Conservation (phyloP, 192 early-diverging fungal genomes). For the Coemansia sp. region DNA sequence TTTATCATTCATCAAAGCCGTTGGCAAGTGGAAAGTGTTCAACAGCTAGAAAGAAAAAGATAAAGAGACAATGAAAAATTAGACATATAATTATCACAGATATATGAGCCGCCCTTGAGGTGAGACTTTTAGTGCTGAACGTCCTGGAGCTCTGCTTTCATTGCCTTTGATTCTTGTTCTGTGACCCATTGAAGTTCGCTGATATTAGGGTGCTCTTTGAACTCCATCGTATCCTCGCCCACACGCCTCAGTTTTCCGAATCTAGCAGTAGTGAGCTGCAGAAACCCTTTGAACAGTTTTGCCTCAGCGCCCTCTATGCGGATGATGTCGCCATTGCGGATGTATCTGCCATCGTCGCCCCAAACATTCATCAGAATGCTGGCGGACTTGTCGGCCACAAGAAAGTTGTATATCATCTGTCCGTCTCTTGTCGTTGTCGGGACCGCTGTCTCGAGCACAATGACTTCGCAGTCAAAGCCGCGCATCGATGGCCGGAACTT, state of each 20-base stretch:
- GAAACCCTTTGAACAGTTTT: slow-evolving; percentile 57
- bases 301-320: slow-evolving; percentile 56
- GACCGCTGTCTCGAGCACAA: slow-evolving; percentile 62
- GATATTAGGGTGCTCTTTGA: slow-evolving; percentile 48
- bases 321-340: slow-evolving; percentile 64
- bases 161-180: slow-evolving; percentile 36
- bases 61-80: not conserved
- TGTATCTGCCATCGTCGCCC: slow-evolving; percentile 54
- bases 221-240: slow-evolving; percentile 58
- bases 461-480: slow-evolving; percentile 64
- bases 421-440: slow-evolving; percentile 56
- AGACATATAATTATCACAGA: not conserved
- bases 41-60: not conserved
- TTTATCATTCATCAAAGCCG: too few species aligned
- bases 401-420: slow-evolving; percentile 60
- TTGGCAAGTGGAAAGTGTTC: too few species aligned
- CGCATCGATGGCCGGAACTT: slow-evolving; percentile 62
- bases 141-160: slow-evolving; percentile 8
- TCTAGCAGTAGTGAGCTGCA: slow-evolving; percentile 56
- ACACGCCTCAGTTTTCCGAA: slow-evolving; percentile 60
- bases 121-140: not conserved
- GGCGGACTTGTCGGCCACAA: slow-evolving; percentile 62
- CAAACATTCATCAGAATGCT: slow-evolving; percentile 62
- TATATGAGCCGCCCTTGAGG: not conserved
- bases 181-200: slow-evolving; percentile 55